Base-by-base conservation (phyloP, 129 eudicot genomes). In the Heracleum sosnowskyi region DNA sequence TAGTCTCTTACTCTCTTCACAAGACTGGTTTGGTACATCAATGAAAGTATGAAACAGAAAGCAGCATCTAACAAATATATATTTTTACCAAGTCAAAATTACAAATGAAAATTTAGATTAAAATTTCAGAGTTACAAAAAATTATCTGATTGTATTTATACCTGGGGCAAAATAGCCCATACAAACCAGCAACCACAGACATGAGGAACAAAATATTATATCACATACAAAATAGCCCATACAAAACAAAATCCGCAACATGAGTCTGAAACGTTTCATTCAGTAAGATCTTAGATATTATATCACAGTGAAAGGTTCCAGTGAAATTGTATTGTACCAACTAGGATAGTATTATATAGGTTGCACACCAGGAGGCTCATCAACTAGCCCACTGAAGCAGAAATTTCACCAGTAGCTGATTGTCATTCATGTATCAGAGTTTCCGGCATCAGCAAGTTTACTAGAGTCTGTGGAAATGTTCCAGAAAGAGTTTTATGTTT, bases 151-250 rank as follows among this genome's bases (percentile, higher is more conserved):
- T 2, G n/a, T 47, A 34, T 18, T 22, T 81, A 79, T 88, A 91
- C 97, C 98, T 74, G 97, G 96, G 79, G 97, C 92, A 66, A 89
- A 91, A 86, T 91, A 93, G 74, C 11, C 98, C 97, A 47, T 91
- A 91, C 8, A 95, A 93, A 77, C 97, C 97, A 77, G 95, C 98
- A 62, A 91, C 90, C 4, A 90, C 95, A 63, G 98, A 93, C 91
- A 93, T 88, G 80, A 95, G 89, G n/a, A n/a, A n/a, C n/a, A n/a
- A n/a, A n/a, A n/a, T n/a, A n/a, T n/a, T n/a, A n/a, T n/a, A n/a
- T n/a, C n/a, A n/a, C n/a, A n/a, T n/a, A n/a, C 92, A 66, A 89
- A 91, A 86, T 91, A 93, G 74, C 11, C 98, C 97, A 47, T 91
- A 91, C 8, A 95, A 93, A 77, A 96, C 97, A 77, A 93, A 95